phyloP scores from a whole-genome alignment of 2,329 filamentous ascomycete genomes.

The Colletotrichum incanum region DNA sequence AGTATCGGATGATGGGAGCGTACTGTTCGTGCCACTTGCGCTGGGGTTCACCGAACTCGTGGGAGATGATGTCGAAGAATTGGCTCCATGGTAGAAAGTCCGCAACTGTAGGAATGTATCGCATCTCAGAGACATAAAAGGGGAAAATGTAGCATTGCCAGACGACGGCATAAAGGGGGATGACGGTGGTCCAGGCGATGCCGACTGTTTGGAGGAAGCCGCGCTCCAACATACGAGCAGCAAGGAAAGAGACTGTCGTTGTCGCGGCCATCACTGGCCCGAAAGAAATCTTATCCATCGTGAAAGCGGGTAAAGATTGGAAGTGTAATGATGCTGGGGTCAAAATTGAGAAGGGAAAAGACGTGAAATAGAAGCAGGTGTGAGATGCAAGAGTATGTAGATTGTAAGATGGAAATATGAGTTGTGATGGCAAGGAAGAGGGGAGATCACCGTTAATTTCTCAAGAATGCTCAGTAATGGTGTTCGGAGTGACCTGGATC shows the following conservation, averaged over 20 bases:
- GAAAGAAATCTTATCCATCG: constrained; percentile 45
- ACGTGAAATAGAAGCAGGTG: background rate
- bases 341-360: background rate
- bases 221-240: constrained; percentile 46
- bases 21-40: constrained; percentile 59
- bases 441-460: background rate
- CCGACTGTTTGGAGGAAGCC: constrained; percentile 45
- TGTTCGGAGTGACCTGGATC: background rate
- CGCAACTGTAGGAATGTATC: constrained; percentile 59
- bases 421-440: background rate
- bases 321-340: background rate
- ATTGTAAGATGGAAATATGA: background rate
- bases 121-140: constrained; percentile 58
- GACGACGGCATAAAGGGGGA: constrained; percentile 50
- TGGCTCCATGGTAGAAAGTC: constrained; percentile 61
- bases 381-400: background rate
- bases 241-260: constrained; percentile 47
- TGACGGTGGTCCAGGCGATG: constrained; percentile 41
- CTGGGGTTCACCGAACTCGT: constrained; percentile 59
- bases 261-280: constrained; percentile 47
- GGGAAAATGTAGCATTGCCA: constrained; percentile 59
- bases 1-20: constrained; percentile 61
- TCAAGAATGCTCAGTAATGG: background rate
- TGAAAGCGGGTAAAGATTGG: too few relatives aligned
- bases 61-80: constrained; percentile 58